Evolutionary conservation across 148 eudicot genomes (phyloP), one percentile per base, ranked within the genome.

Genomic region (Polygonum aviculare): DNA sequence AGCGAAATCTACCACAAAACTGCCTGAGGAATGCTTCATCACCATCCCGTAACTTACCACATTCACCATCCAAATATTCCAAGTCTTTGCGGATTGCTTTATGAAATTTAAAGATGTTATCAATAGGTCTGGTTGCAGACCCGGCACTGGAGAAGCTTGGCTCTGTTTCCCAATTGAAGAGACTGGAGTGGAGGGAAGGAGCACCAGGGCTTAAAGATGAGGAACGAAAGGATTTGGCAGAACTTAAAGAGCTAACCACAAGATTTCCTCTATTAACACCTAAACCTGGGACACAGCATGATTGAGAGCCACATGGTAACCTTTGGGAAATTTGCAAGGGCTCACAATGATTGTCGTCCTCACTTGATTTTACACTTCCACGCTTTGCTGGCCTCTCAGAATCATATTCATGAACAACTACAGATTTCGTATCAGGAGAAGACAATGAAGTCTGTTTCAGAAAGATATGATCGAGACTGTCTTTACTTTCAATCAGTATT

Each of bases 11-110:
- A 74, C 98, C 98, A 85, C 80, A 82, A 74, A 94, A 94, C 83
- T 92, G 92, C 83, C 95, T 86, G 26, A 94, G 89, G 78, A 90
- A 88, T 75, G 88, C 81, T 77, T 87, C 97, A 74, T 89, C 86
- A 79, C 90, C 87, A 75, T 86, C 90, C 80, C 82, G 79, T 74
- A 94, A 87, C 79, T 92, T 92, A 78, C 94, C 97, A 73, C 96
- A 94, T 79, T 94, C 98, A 76, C 86, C 88, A 83, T 94, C 98
- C 74, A 94, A 86, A 80, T 87, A 94, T 83, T 92, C 98, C 91
- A 94, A 84, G 83, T 94, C 98, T 82, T 94, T 94, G 40, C 97
- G 85, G 50, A 94, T 92, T 74, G 98, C 98, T 76, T 90, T 92
- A 76, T 94, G 98, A 83, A 94, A 92, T 77, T 94, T 88, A 59